Percentiles rank a stretch among this genome's conserved stretches.
phyloP scores from a whole-genome alignment of 2,329 filamentous ascomycete genomes.

The Trichophyton simii region DNA sequence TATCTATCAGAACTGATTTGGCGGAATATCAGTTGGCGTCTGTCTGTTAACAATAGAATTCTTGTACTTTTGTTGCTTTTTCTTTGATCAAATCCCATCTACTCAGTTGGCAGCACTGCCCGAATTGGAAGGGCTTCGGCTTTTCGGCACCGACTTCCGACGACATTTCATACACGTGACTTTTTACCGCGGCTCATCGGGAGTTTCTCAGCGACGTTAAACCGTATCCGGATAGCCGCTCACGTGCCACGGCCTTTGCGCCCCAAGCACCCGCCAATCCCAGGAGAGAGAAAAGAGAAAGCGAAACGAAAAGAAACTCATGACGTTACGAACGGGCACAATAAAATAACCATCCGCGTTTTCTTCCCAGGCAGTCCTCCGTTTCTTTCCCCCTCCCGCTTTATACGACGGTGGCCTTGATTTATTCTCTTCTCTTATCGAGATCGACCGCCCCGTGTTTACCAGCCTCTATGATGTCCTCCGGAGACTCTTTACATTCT shows the following conservation, averaged over 20 bases:
- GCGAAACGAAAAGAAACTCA: conserved; percentile 2
- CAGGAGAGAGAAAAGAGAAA: background rate
- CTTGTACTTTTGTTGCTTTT: background rate
- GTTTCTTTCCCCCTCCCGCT: too few species aligned
- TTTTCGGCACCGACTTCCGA: background rate
- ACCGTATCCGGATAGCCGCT: background rate
- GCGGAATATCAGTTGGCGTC: background rate
- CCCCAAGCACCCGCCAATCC: background rate
- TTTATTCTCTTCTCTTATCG: background rate
- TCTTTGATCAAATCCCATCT: background rate
- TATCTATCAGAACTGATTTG: background rate
- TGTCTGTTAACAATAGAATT: background rate
- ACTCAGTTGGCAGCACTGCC: too few species aligned
- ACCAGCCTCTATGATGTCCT: background rate
- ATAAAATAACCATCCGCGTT: background rate
- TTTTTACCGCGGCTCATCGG: background rate
- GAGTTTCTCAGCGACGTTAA: background rate
- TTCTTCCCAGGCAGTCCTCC: background rate
- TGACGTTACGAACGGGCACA: background rate
- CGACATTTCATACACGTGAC: background rate
- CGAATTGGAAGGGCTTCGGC: background rate
- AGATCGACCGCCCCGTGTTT: background rate
- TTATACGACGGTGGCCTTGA: background rate
- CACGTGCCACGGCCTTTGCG: background rate
- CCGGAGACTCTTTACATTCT: background rate